A percentile compares a stretch with the other conserved stretches of the same genome.
Evolutionary conservation across 352 stramenopile species (phyloP).

Genomic region (Pythium vanterpoolii): DNA sequence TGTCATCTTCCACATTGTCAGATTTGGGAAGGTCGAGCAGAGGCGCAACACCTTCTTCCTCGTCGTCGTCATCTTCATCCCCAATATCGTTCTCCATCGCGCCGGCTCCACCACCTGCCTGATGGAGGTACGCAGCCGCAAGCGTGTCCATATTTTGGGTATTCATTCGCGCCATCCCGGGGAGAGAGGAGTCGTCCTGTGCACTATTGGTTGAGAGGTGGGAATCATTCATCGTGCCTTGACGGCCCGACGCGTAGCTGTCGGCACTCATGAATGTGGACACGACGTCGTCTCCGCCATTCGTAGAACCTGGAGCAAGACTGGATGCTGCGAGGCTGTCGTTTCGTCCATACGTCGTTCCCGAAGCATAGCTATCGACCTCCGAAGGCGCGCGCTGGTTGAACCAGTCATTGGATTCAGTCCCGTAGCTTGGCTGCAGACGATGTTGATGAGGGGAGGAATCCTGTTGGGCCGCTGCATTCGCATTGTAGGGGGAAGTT

Average conservation of each 20-base stretch:
- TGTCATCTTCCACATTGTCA: conserved; percentile 6
- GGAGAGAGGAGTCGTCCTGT: neutral
- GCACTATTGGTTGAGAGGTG: conserved; percentile 10
- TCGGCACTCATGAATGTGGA: conserved; percentile 25
- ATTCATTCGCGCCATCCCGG: neutral
- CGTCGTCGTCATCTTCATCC: conserved; percentile 26
- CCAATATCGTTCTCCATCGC: conserved; percentile 25
- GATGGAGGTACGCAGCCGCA: conserved; percentile 28
- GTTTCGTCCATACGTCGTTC: neutral
- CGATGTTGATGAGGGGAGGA: conserved; percentile 1
- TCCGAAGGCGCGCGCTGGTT: conserved; percentile 17
- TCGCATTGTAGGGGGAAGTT: neutral
- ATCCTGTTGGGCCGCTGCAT: neutral
- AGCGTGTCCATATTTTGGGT: conserved; percentile 20
- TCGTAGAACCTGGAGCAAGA: conserved; percentile 9
- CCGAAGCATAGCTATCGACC: conserved; percentile 13
- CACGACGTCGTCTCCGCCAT: conserved; percentile 18
- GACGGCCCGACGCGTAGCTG: conserved; percentile 18
- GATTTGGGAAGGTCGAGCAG: conserved; percentile 20
- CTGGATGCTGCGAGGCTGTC: conserved; percentile 1
- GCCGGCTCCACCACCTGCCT: conserved; percentile 22
- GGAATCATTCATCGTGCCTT: conserved; percentile 13
- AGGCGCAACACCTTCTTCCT: conserved; percentile 11
- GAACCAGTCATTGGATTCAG: conserved; percentile 22
- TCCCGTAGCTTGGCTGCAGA: conserved; percentile 9